Evolutionary conservation across 2,329 filamentous ascomycete species (phyloP), one percentile per base, ranked within the genome.

Genomic region (Zymoseptoria tritici): DNA sequence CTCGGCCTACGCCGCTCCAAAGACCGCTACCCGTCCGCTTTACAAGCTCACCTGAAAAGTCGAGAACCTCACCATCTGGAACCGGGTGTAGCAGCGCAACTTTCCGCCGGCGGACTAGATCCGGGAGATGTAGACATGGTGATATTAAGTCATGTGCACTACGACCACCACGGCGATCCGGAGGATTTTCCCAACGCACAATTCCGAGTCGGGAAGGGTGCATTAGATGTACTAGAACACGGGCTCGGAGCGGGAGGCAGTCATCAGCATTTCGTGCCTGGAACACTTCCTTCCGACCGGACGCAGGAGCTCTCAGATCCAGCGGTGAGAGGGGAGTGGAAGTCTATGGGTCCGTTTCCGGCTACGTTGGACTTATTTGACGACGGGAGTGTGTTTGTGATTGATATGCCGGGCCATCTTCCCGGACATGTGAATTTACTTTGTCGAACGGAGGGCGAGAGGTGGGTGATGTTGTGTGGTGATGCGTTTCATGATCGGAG

Each of bases 141-240:
- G 4, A 72, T 84, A 7, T 68, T 83, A 1, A 80, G 77, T 63
- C 83, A 85, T 60, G 70, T 71, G 1, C 82, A 85, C 64, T 84
- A 80, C 75, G 82, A 85, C 64, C 83, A 85, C 62, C 75, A 80
- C 46, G 83, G 82, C n/a, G 82, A 80, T 4, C 80, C 81, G 0
- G 70, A 73, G 1, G 80, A 83, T 64, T 85, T 83, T 62, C 61
- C 74, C 0, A 69, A 73, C 11, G 74, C 80, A 0, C 72, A 73
- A 2, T 83, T 85, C 62, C 64, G 81, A 3, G 78, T 84, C 9
- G 83, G 83, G 0, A 71, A 74, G 3, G 80, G 79, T 4, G 77
- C 78, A 0, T 63, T 77, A 19, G 63, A 76, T 46, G 67, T 82
- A 1, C 68, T 82, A 11, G 66, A 68, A 58, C 50, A 70, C 21